Conservation (phyloP, 1,284 basidiomycete species). For the Marasmius sp. region DNA sequence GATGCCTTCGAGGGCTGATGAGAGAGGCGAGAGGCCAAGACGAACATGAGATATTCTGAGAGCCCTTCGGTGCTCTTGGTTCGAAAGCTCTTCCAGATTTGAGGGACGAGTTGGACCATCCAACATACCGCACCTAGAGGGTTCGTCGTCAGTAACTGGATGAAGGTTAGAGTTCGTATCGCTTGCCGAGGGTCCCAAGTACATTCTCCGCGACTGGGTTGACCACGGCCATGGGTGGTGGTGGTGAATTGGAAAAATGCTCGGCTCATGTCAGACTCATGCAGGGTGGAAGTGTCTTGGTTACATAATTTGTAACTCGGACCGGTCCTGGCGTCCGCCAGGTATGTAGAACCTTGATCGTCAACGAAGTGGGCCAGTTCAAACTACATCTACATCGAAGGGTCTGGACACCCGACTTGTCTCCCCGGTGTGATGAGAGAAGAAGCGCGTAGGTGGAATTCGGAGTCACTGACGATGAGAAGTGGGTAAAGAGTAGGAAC, state of each 20-base stretch:
- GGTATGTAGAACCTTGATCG: too few relatives aligned
- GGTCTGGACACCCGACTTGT: too few relatives aligned
- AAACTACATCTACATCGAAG: too few relatives aligned
- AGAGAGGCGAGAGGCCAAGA: constrained; percentile 20
- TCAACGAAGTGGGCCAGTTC: too few relatives aligned
- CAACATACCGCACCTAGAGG: constrained; percentile 62
- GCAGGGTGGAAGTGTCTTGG: too few relatives aligned
- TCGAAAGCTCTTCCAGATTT: constrained; percentile 76
- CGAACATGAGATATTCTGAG: constrained; percentile 72
- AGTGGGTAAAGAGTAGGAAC: too few relatives aligned
- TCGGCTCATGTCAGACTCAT: background rate
- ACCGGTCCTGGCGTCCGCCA: too few relatives aligned
- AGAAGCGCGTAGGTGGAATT: too few relatives aligned
- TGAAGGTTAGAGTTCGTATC: constrained; percentile 13
- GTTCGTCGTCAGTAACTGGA: background rate
- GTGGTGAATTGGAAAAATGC: background rate
- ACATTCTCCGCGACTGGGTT: constrained; percentile 47
- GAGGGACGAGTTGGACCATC: constrained; percentile 72
- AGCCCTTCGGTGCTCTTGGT: constrained; percentile 73
- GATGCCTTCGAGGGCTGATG: background rate
- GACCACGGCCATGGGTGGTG: background rate
- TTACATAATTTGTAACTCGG: too few relatives aligned
- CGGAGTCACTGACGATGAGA: too few relatives aligned
- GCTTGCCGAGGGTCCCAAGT: constrained; percentile 55
- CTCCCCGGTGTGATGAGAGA: too few relatives aligned